Conservation (phyloP, 108 stramenopile species). For the Fistulifera pelliculosa region DNA sequence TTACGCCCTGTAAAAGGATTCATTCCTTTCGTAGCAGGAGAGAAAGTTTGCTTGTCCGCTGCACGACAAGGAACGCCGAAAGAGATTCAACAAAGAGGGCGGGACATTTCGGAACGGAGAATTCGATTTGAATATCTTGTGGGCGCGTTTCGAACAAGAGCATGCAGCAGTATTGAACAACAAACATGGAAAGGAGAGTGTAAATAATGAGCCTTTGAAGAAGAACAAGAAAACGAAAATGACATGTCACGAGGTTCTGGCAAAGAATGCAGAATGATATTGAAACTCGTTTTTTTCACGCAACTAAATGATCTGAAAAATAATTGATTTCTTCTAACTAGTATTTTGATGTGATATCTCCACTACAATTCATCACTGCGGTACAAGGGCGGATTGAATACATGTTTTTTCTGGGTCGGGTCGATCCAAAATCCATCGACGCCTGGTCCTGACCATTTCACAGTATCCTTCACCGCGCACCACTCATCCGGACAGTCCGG, state of each 20-base stretch:
- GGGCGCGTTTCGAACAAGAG: conserved; percentile 3
- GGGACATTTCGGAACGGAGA: conserved; percentile 55
- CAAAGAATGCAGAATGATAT: too few species aligned
- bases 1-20: conserved; percentile 82
- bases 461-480: conserved; percentile 46
- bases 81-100: conserved; percentile 42
- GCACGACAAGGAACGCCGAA: conserved; percentile 50
- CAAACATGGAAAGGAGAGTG: too few species aligned
- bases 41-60: conserved; percentile 75
- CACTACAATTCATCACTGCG: conserved; percentile 17
- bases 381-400: conserved; percentile 13
- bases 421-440: conserved; percentile 34
- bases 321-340: too few species aligned
- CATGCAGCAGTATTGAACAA: too few species aligned
- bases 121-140: conserved; percentile 48
- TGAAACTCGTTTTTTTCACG: too few species aligned
- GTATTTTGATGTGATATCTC: too few species aligned
- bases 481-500: conserved; percentile 59
- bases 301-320: too few species aligned
- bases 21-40: conserved; percentile 36
- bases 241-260: too few species aligned
- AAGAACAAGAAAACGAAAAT: too few species aligned
- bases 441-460: conserved; percentile 61
- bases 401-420: conserved; percentile 20
- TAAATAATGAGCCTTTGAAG: too few species aligned